Base-by-base conservation (phyloP, 1,139 yeast species). In the Saccharomyces hybrid region DNA sequence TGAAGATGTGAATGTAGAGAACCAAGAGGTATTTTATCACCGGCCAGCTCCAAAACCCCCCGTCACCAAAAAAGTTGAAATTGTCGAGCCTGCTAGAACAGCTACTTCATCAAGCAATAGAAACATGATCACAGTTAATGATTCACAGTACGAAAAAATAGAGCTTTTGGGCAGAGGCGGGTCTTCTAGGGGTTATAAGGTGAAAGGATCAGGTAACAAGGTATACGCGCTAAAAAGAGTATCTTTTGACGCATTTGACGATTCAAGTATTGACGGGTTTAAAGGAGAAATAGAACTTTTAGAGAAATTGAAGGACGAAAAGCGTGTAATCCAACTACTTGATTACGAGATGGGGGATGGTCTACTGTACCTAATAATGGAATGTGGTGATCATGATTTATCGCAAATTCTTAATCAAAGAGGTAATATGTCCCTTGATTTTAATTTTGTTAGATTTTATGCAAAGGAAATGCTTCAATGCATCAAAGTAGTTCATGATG, bases 81-180 rank as follows among this genome's bases (percentile, higher is more conserved):
- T 65, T 14, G 56, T 61, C 16, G 70, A 66, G 44, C 70, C 70
- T 3, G 49, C 52, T 13, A 48, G 28, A 8, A 53, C 55, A 3
- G 49, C 53, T 28, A 54, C 50, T 26, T 49, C 34, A 13, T 53
- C 56, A 41, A 19, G 56, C 44, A 47, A 52, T 28, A 55, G 65
- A 54, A 62, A 56, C 61, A 31, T 62, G 73, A 41, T 67, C 1
- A 63, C 68, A 3, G 78, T 83, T 1, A 88, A 89, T 67, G 83
- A 81, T 2, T 76, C 77, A 47, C 78, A 78, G 46, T 91, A 88
- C 66, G 95, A 86, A 62, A 80, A 86, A 55, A 72, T 88, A 25
- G 97, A 89, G 63, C 74, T 88, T 19, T 70, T 93, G 16, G 99
- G 99, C 13, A 79, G 86, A 64, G 99, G 99, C 32, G 99, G 99